Evolutionary conservation across 805 yeast species (phyloP).

Genomic region (Candida hispaniensis): DNA sequence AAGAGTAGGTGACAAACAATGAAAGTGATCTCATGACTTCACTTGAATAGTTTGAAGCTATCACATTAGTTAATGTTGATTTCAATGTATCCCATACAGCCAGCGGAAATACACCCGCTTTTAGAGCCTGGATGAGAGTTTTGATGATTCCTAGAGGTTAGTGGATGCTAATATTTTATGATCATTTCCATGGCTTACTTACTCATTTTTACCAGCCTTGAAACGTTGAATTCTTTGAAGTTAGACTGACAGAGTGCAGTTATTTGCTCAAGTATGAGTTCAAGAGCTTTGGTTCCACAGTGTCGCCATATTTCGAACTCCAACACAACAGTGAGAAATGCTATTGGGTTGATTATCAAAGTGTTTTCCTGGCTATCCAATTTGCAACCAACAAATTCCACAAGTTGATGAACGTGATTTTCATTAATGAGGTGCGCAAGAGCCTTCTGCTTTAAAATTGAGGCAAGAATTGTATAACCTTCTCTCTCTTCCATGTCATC

Average conservation of each 20-base stretch:
- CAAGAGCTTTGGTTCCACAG: conserved; percentile 36
- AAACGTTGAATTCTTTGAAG: conserved; percentile 40
- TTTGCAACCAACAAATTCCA: conserved; percentile 49
- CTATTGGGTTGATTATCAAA: conserved; percentile 42
- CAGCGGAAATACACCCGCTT: conserved; percentile 32
- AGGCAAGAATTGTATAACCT: conserved; percentile 10
- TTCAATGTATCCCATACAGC: conserved; percentile 32
- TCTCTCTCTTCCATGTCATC: conserved; percentile 11
- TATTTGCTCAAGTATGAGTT: conserved; percentile 48
- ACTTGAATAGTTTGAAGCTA: conserved; percentile 41
- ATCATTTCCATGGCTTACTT: too few species aligned
- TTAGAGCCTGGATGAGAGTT: conserved; percentile 41
- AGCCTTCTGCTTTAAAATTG: conserved; percentile 21
- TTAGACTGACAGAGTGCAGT: conserved; percentile 45
- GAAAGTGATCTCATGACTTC: conserved; percentile 46
- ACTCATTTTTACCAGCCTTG: conserved; percentile 44
- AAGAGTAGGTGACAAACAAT: conserved; percentile 41
- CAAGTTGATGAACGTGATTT: conserved; percentile 34
- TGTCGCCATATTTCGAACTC: conserved; percentile 54
- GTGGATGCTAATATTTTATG: background rate
- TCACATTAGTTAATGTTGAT: conserved; percentile 33
- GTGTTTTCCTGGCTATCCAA: conserved; percentile 43
- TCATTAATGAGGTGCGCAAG: conserved; percentile 23
- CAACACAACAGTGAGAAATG: conserved; percentile 47
- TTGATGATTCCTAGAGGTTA: conserved; percentile 28